Conservation (phyloP, 306 rosid species). For the Ormosia emarginata region DNA sequence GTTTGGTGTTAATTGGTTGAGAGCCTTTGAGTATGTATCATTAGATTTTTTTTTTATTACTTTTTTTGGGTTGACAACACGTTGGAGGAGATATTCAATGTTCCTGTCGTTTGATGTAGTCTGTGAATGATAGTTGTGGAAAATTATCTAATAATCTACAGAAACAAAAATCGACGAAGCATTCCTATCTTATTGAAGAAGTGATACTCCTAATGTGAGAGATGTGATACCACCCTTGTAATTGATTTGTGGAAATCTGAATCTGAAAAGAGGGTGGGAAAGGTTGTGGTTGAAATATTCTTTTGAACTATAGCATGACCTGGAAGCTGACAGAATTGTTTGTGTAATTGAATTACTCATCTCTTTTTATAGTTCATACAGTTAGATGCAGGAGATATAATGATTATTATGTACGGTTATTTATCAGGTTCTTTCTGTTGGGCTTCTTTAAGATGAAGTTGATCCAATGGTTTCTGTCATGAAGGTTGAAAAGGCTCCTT, state of each 20-base stretch:
- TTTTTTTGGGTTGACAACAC: neutral
- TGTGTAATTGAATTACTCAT: neutral
- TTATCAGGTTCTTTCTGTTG: constrained; percentile 91
- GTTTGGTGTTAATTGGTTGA: neutral
- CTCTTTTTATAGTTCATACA: neutral
- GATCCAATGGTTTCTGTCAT: constrained; percentile 88
- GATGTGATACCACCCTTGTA: neutral
- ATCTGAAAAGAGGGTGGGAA: neutral
- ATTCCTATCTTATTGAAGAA: neutral
- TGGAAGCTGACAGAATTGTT: neutral
- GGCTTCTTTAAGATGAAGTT: constrained; percentile 96
- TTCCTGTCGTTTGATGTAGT: neutral
- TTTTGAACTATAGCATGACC: neutral
- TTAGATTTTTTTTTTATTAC: neutral
- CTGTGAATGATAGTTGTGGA: neutral
- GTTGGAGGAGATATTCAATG: neutral
- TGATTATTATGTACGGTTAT: neutral
- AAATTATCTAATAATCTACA: neutral
- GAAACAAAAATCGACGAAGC: neutral
- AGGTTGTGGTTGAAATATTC: neutral
- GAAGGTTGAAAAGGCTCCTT: constrained; percentile 97
- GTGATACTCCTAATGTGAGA: neutral
- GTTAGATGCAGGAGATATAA: constrained; percentile 9
- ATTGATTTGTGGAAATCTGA: neutral
- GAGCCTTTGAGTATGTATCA: neutral